Percentiles rank a stretch among this genome's conserved stretches.
phyloP scores from a whole-genome alignment of 306 rosid species.

The Purshia tridentata region DNA sequence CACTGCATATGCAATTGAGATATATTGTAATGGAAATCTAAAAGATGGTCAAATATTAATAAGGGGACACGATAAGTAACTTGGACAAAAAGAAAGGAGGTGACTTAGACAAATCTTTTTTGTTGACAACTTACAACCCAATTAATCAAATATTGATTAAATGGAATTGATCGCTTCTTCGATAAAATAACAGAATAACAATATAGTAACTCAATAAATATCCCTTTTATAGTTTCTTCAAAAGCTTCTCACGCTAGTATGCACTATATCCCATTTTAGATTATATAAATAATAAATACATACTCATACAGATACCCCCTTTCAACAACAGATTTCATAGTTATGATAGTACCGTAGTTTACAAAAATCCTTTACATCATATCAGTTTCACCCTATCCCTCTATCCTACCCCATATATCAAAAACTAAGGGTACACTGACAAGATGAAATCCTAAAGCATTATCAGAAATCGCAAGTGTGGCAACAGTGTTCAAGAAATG shows the following conservation, averaged over 20 bases:
- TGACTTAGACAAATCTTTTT: no score
- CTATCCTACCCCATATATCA: neutral
- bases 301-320: neutral
- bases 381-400: neutral
- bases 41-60: neutral
- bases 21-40: neutral
- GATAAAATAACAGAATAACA: neutral
- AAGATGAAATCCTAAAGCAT: neutral
- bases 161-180: neutral
- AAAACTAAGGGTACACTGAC: neutral
- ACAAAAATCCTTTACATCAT: neutral
- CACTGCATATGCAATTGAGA: slow-evolving; percentile 48
- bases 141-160: no score
- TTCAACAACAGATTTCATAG: neutral
- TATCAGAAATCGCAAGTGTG: neutral
- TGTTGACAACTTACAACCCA: no score
- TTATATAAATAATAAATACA: slow-evolving; percentile 3
- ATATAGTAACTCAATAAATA: neutral
- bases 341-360: neutral
- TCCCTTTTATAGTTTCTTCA: neutral
- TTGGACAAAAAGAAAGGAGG: no score
- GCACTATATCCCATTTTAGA: neutral
- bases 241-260: neutral
- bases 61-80: neutral
- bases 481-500: neutral